Conservation (phyloP, 352 stramenopile genomes). For the Halophytophthora polymorphica region DNA sequence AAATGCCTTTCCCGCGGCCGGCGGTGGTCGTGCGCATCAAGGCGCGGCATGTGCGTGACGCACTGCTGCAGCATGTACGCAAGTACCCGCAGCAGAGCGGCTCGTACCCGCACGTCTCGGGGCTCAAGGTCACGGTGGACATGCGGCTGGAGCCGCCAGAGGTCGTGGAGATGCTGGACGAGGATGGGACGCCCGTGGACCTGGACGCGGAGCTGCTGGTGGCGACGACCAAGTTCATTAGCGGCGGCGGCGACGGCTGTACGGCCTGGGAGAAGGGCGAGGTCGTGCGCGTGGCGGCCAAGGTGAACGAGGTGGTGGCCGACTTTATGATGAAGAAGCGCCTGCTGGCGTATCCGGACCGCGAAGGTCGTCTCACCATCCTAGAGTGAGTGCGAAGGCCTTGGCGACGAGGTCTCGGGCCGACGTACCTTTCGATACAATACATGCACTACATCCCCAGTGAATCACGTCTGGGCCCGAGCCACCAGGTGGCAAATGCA, state of each 20-base stretch:
- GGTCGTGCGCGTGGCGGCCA: constrained; percentile 43
- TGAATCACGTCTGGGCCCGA: too few species aligned
- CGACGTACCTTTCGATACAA: too few species aligned
- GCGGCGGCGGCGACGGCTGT: constrained; percentile 71
- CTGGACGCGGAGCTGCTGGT: constrained; percentile 53
- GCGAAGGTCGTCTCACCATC: constrained; percentile 60
- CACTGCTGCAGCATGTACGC: constrained; percentile 70
- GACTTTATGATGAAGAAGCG: constrained; percentile 69
- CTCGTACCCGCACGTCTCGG: constrained; percentile 80
- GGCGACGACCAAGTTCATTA: constrained; percentile 80
- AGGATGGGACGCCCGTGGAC: constrained; percentile 46
- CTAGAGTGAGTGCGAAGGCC: constrained; percentile 36
- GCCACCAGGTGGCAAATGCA: too few species aligned
- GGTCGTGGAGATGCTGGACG: constrained; percentile 45
- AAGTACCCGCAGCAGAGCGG: constrained; percentile 77
- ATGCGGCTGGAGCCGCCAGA: constrained; percentile 12
- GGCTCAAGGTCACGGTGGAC: constrained; percentile 41
- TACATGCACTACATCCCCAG: too few species aligned
- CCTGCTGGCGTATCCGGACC: constrained; percentile 53
- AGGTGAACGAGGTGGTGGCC: constrained; percentile 48
- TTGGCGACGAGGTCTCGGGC: too few species aligned
- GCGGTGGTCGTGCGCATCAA: constrained; percentile 69
- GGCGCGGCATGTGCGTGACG: constrained; percentile 59
- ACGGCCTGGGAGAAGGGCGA: constrained; percentile 64
- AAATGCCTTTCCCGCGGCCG: constrained; percentile 83